These are phyloP conservation scores for Panicum virgatum DNA, from an alignment of 202 grass and related monocot species.

Conservation along the genomic window DNA sequence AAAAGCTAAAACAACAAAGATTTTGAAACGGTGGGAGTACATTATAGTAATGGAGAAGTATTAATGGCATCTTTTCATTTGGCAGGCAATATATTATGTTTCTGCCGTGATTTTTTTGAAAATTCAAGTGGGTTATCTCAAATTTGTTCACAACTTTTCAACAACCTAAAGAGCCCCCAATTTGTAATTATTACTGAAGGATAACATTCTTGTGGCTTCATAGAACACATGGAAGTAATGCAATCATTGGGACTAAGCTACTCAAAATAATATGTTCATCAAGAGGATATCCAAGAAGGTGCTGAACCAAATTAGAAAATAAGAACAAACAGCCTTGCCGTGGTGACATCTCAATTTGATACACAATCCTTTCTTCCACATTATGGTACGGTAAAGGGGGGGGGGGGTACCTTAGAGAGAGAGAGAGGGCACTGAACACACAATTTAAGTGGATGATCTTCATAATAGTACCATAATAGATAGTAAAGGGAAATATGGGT, in stretches of 20 bases:
- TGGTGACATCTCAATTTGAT: not conserved
- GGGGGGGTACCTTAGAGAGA: too few species aligned
- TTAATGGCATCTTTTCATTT: not conserved
- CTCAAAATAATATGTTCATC: too few species aligned
- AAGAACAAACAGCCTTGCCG: not conserved
- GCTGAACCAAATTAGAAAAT: not conserved
- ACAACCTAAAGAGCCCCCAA: not conserved
- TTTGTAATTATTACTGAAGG: not conserved
- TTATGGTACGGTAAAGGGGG: too few species aligned
- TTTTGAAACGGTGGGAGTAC: too few species aligned
- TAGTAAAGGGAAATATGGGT: not conserved
- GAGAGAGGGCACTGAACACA: not conserved
- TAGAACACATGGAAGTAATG: not conserved
- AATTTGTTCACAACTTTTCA: not conserved
- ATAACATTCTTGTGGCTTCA: not conserved
- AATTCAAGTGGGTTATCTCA: not conserved
- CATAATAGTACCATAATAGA: conserved; percentile 6
- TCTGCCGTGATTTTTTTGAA: not conserved
- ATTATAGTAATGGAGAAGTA: not conserved
- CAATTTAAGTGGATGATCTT: not conserved
- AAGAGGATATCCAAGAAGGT: not conserved
- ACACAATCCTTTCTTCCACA: not conserved
- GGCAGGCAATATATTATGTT: not conserved
- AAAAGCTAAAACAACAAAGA: too few species aligned
- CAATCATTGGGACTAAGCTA: not conserved